Evolutionary conservation across 805 yeast genomes (phyloP).

Genomic region (Candida ipomoeae): DNA sequence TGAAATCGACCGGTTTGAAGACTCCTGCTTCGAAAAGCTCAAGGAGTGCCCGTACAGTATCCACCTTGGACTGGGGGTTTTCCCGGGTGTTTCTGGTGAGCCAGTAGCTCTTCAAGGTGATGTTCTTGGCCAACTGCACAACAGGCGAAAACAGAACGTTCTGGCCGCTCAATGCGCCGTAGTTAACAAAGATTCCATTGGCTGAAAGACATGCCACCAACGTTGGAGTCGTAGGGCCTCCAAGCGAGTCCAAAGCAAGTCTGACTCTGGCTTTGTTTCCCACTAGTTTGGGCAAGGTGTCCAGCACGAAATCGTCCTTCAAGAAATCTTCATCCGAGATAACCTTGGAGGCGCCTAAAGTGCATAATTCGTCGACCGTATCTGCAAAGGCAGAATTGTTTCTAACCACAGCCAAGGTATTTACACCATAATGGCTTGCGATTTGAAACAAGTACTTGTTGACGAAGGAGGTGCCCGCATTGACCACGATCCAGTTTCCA

Average conservation of each 20-base stretch:
- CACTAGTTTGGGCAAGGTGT: constrained; percentile 14
- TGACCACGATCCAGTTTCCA: constrained; percentile 32
- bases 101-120: constrained; percentile 30
- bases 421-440: constrained; percentile 23
- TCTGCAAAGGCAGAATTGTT: constrained; percentile 20
- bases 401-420: constrained; percentile 27
- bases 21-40: constrained; percentile 57
- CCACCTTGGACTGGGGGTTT: constrained; percentile 56
- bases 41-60: constrained; percentile 52
- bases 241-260: constrained; percentile 32
- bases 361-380: constrained; percentile 19
- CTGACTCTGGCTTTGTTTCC: constrained; percentile 21
- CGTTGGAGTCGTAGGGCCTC: constrained; percentile 21
- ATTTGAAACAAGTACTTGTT: constrained; percentile 28
- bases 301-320: constrained; percentile 14
- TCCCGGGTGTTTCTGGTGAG: constrained; percentile 22
- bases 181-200: constrained; percentile 28
- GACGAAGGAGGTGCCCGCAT: constrained; percentile 35
- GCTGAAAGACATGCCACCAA: constrained; percentile 24
- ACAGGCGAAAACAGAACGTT: constrained; percentile 19
- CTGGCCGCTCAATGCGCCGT: constrained; percentile 22
- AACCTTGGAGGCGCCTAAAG: constrained; percentile 31
- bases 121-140: constrained; percentile 28
- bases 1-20: constrained; percentile 45
- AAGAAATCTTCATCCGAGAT: constrained; percentile 26